Evolutionary conservation across 257 asterid species (phyloP).

Genomic region (Fraxinus quadrangulata): DNA sequence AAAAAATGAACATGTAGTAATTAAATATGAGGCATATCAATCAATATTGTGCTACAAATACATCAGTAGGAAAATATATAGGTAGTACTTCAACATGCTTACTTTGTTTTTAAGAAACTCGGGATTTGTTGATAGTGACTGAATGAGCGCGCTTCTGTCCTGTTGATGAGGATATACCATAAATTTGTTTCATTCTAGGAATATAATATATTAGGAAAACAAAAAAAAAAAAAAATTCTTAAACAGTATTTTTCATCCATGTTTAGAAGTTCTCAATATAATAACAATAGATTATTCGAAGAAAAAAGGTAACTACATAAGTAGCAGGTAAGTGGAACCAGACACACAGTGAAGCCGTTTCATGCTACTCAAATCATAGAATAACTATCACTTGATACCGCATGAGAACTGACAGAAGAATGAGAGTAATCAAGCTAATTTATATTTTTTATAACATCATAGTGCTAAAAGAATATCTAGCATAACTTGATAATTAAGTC

Average conservation of each 20-base stretch:
- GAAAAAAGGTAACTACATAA: neutral
- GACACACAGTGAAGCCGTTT: neutral
- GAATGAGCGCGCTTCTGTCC: constrained; percentile 87
- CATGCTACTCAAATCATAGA: neutral
- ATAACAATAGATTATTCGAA: neutral
- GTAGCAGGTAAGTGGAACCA: neutral
- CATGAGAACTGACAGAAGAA: neutral
- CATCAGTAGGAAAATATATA: constrained; percentile 16
- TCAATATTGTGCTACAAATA: neutral
- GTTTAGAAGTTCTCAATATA: neutral
- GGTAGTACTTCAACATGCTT: constrained; percentile 20
- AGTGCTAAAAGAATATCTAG: neutral
- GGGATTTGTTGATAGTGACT: constrained; percentile 86
- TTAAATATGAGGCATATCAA: neutral
- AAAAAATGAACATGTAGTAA: neutral
- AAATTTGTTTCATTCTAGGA: constrained; percentile 13
- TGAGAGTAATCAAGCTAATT: neutral
- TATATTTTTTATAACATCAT: neutral
- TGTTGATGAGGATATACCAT: constrained; percentile 35
- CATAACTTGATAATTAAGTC: neutral
- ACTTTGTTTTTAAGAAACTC: constrained; percentile 89
- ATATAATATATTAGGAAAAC: constrained; percentile 15
- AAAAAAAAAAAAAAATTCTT: neutral
- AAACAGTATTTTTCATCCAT: neutral
- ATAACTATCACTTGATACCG: neutral